Evolutionary conservation across 805 yeast species (phyloP).

Genomic region (Starmerella apis): DNA sequence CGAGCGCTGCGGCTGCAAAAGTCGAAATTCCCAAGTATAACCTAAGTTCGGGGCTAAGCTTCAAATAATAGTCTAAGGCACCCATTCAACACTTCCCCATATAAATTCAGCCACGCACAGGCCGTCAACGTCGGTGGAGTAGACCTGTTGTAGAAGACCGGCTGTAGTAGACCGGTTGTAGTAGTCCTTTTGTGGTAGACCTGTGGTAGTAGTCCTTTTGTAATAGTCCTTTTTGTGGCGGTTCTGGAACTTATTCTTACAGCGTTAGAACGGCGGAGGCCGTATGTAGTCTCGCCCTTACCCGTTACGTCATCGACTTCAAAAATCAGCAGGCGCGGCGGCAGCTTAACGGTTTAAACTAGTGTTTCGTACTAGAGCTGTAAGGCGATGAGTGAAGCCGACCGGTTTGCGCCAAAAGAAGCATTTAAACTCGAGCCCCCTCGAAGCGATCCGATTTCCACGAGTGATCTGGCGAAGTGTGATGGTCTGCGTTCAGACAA

Average conservation of each 20-base stretch:
- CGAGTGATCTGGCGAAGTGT: slow-evolving; percentile 36
- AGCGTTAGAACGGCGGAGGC: neutral
- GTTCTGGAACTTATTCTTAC: neutral
- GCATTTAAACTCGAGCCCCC: slow-evolving; percentile 47
- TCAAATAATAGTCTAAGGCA: slow-evolving; percentile 17
- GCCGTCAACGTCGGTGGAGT: no score
- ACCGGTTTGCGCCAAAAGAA: slow-evolving; percentile 45
- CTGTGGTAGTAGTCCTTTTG: no score
- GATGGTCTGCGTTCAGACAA: slow-evolving; percentile 38
- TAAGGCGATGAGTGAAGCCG: slow-evolving; percentile 20
- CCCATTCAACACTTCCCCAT: slow-evolving; percentile 11
- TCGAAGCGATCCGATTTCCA: slow-evolving; percentile 36
- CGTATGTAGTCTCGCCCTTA: neutral
- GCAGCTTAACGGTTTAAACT: neutral
- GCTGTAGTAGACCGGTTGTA: no score
- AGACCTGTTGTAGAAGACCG: no score
- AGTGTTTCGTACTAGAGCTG: neutral
- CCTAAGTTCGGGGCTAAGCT: slow-evolving; percentile 21
- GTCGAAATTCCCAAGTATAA: slow-evolving; percentile 22
- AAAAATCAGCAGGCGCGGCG: neutral
- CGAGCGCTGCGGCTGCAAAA: slow-evolving; percentile 22
- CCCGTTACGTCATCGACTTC: neutral
- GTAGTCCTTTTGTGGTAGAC: no score
- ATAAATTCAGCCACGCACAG: neutral
- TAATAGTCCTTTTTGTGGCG: no score